A percentile compares a stretch with the other conserved stretches of the same genome.
phyloP scores from a whole-genome alignment of 1,284 basidiomycete species.

The Sparassis latifolia region DNA sequence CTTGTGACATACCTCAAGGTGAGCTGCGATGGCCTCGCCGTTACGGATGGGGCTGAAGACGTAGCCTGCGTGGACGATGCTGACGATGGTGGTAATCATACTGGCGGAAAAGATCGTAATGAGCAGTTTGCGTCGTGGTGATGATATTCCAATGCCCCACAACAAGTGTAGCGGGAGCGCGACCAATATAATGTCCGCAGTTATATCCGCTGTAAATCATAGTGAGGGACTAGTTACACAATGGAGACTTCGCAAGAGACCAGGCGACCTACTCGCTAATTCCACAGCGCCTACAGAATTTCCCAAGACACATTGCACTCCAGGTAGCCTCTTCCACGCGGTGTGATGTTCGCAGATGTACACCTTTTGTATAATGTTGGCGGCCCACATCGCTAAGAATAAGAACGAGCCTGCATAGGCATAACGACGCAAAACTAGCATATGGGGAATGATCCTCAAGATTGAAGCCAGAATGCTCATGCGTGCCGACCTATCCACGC shows the following conservation, averaged over 20 bases:
- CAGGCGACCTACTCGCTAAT: conserved; percentile 19
- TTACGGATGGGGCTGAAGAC: conserved; percentile 16
- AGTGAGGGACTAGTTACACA: neutral
- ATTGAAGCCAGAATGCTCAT: conserved; percentile 26
- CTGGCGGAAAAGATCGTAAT: conserved; percentile 22
- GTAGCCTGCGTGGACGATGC: conserved; percentile 18
- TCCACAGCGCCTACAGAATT: conserved; percentile 19
- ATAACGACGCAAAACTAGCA: conserved; percentile 15
- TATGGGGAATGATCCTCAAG: conserved; percentile 21
- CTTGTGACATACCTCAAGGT: conserved; percentile 13
- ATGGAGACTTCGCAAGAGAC: neutral
- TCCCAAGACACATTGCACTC: conserved; percentile 24
- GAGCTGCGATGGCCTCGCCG: conserved; percentile 15
- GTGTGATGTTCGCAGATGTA: conserved; percentile 17
- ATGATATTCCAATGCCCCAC: conserved; percentile 17
- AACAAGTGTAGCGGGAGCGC: conserved; percentile 21
- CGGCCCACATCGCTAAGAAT: conserved; percentile 22
- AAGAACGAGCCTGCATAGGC: conserved; percentile 12
- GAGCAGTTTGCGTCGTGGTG: conserved; percentile 14
- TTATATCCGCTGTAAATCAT: conserved; percentile 17
- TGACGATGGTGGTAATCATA: conserved; percentile 19
- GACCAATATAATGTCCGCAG: conserved; percentile 21
- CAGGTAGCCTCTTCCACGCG: conserved; percentile 16
- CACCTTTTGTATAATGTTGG: conserved; percentile 19
- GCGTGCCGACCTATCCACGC: conserved; percentile 19